Evolutionary conservation across 352 stramenopile genomes (phyloP).

Genomic region (Pythium monospermum): DNA sequence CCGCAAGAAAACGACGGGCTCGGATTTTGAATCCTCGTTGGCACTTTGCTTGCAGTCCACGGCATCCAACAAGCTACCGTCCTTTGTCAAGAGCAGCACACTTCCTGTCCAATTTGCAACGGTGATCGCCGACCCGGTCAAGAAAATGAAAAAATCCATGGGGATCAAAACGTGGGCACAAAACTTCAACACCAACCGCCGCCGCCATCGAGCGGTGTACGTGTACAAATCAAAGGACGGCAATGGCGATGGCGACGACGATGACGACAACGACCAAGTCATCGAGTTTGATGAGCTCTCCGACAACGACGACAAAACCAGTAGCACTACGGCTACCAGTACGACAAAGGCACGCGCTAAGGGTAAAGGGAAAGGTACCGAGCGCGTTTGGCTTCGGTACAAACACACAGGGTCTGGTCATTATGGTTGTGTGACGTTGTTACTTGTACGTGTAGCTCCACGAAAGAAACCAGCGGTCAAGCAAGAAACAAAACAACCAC

Average conservation of each 20-base stretch:
- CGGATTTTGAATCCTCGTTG: constrained; percentile 41
- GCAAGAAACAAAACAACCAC: too few species aligned
- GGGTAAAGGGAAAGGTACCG: constrained; percentile 6
- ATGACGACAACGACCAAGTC: constrained; percentile 9
- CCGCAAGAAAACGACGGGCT: constrained; percentile 27
- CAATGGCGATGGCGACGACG: neutral
- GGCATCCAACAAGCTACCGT: constrained; percentile 46
- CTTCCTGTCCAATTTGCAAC: constrained; percentile 31
- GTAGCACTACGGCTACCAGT: too few species aligned
- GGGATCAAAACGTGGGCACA: constrained; percentile 40
- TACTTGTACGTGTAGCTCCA: too few species aligned
- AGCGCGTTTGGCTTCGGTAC: too few species aligned
- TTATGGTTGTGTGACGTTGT: too few species aligned
- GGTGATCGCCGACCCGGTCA: constrained; percentile 27
- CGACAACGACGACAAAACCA: neutral
- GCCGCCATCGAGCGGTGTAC: constrained; percentile 31
- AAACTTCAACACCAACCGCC: constrained; percentile 37
- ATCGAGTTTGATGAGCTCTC: constrained; percentile 6
- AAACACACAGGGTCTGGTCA: too few species aligned
- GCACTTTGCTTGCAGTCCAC: constrained; percentile 30
- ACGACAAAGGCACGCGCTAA: neutral
- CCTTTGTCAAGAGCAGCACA: constrained; percentile 35
- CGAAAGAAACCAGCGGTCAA: too few species aligned
- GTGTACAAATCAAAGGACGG: constrained; percentile 15
- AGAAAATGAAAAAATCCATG: constrained; percentile 32